Evolutionary conservation across 345 rosid species (phyloP).

Genomic region (Cardamine occulta): DNA sequence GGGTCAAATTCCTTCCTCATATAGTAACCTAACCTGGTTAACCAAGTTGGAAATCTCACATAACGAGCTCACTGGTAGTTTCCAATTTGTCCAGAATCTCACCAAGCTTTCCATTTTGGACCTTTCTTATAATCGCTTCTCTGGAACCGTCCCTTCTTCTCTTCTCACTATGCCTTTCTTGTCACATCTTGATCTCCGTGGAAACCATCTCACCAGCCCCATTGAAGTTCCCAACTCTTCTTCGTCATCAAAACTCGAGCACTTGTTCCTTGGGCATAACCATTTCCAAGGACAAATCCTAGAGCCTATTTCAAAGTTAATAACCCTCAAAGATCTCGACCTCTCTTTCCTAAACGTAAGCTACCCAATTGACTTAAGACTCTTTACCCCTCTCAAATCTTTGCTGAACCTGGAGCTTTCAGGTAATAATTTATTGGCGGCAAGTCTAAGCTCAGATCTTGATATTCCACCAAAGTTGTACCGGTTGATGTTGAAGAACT

Average conservation of each 20-base stretch:
- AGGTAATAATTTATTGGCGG: neutral
- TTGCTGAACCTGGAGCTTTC: slow-evolving; percentile 11
- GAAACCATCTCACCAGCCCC: neutral
- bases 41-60: neutral
- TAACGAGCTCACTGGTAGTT: slow-evolving; percentile 13
- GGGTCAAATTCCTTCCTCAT: slow-evolving; percentile 19
- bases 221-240: slow-evolving; percentile 5
- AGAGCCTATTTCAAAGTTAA: slow-evolving; percentile 16
- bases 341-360: slow-evolving; percentile 8
- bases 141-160: slow-evolving; percentile 18
- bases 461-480: neutral
- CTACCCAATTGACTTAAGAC: slow-evolving; percentile 1
- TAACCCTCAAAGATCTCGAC: neutral
- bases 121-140: neutral
- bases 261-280: neutral
- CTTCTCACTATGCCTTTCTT: neutral
- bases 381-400: slow-evolving; percentile 24
- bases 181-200: neutral
- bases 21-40: slow-evolving; percentile 2
- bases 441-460: neutral
- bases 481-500: neutral
- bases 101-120: neutral
- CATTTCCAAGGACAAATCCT: neutral
- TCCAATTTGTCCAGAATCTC: neutral
- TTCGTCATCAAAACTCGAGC: neutral